Conservation (phyloP, 257 asterid genomes). For the Asclepias syriaca region DNA sequence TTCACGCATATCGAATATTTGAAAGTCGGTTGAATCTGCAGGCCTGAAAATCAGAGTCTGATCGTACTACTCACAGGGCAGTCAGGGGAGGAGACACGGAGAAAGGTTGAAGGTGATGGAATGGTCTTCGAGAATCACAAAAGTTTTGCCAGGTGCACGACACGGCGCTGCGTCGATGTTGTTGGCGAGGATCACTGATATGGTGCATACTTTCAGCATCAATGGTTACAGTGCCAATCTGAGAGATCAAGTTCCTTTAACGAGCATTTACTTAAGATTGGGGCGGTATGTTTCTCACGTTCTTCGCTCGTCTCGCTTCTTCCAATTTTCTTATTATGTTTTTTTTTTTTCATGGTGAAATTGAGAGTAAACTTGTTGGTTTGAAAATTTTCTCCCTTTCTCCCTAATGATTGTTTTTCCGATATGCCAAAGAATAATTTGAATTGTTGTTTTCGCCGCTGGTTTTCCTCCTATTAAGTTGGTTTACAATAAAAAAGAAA, state of each 20-base stretch:
- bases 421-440: neutral
- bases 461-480: neutral
- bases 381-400: neutral
- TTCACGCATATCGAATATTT: no score
- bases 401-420: neutral
- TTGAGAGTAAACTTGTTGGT: neutral
- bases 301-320: neutral
- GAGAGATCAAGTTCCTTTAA: neutral
- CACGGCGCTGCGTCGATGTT: neutral
- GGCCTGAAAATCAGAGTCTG: neutral
- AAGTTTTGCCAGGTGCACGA: neutral
- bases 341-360: neutral
- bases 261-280: constrained; percentile 9
- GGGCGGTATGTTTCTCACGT: constrained; percentile 2
- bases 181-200: neutral
- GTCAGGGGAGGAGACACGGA: no score
- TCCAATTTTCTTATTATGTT: no score
- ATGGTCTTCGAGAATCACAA: neutral
- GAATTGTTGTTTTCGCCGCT: neutral
- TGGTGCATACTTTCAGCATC: neutral
- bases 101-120: neutral
- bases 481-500: neutral
- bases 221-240: neutral
- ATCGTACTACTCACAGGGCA: no score
- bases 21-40: no score